Evolutionary conservation across 75 land plant species (phyloP).

Genomic region (Ceratopteris richardii): DNA sequence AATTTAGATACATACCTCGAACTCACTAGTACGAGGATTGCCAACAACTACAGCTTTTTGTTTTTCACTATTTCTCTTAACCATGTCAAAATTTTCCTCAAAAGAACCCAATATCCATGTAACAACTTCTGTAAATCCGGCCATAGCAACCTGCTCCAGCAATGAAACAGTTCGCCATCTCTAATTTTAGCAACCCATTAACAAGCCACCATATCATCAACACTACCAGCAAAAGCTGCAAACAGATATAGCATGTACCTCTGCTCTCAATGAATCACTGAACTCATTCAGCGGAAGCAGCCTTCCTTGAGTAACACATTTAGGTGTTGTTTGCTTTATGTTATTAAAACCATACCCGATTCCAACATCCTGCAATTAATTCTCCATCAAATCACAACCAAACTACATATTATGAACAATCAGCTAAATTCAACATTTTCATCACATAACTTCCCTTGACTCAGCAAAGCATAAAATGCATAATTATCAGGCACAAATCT

Average conservation of each 20-base stretch:
- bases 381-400: neutral
- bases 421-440: no score
- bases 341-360: slow-evolving; percentile 91
- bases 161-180: neutral
- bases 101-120: slow-evolving; percentile 76
- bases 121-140: slow-evolving; percentile 83
- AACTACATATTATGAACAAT: no score
- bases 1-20: slow-evolving; percentile 54
- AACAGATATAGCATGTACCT: slow-evolving; percentile 37
- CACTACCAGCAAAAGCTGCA: no score
- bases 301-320: slow-evolving; percentile 44
- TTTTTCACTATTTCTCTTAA: slow-evolving; percentile 59
- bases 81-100: slow-evolving; percentile 65
- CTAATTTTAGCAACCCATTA: no score
- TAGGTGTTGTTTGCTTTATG: slow-evolving; percentile 54
- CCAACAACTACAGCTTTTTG: slow-evolving; percentile 75
- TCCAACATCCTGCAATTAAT: slow-evolving; percentile 72
- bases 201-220: no score
- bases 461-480: no score
- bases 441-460: no score
- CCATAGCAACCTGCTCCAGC: slow-evolving; percentile 71
- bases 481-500: no score
- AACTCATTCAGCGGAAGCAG: slow-evolving; percentile 57
- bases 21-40: slow-evolving; percentile 89
- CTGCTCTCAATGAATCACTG: slow-evolving; percentile 59